Base-by-base conservation (phyloP, 2,329 filamentous ascomycete species). In the Teratosphaeria nubilosa region DNA sequence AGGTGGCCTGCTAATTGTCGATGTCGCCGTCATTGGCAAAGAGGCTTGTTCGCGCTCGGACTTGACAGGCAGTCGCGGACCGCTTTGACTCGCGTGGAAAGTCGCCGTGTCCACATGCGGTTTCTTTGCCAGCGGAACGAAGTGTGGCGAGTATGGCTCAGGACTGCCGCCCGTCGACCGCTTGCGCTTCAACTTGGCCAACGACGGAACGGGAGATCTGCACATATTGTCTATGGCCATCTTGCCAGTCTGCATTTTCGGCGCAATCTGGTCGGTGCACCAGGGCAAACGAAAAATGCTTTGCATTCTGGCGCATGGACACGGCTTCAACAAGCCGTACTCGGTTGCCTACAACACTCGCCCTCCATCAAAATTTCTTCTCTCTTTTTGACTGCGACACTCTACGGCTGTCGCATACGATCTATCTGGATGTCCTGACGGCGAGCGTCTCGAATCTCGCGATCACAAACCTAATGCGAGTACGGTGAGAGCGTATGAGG, bases 131-230 rank as follows among this genome's bases (percentile, higher is more conserved):
- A 60, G 56, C 52, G 58, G 62, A 51, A 48, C 41, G 22, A 53
- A 53, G 6, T 53, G 62, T 22, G 63, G 63, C 58, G 58, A 66
- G 59, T 59, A 56, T 31, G 67, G 63, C 41, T 78, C 77, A 51
- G 74, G 72, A 62, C 78, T 82, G 62, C 77, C 76, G 1, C n/a
- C 41, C 1, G n/a, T n/a, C 32, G 77, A 77, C 57, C 78, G 76
- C 71, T 84, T 85, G 62, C 83, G 79, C 76, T 86, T 86, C 67
- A 83, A 72, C 65, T 78, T 78, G 63, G 76, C 77, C 64, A 77
- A 69, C 64, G 74, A 69, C 45, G 76, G 72, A 58, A 76, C 72
- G 20, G 76, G 75, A 63, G 74, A 68, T 55, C 69, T 70, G 66
- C 72, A 74, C 71, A 74, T 68, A 66, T 73, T 74, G 64, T 74